Evolutionary conservation across 257 asterid species (phyloP), one percentile per base, ranked within the genome.

Genomic region (Cordia subcordata): DNA sequence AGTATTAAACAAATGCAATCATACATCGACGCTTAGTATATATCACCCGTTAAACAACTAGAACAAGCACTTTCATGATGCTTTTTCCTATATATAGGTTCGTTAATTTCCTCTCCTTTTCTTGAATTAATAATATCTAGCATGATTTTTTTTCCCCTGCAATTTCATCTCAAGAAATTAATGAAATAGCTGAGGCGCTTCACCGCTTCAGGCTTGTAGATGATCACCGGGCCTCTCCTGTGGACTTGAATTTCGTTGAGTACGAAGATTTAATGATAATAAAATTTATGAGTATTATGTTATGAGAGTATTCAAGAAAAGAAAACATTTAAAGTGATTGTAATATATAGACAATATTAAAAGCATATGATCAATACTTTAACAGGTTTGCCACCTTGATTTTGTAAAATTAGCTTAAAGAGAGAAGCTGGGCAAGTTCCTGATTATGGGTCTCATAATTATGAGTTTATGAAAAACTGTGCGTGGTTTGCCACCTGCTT

Each of bases 371-470:
- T 1, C 40, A 33, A 14, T 65, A 44, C 22, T 60, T 59, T 53
- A 37, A 15, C 19, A 45, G 39, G 38, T 66, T 55, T 40, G 62
- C 54, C 65, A 56, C 62, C 53, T 61, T 61, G 69, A 60, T 62
- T 51, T 51, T 73, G 67, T 60, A 23, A 59, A 63, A 68, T 51
- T 33, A 56, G 37, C 15, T 23, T 40, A 46, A 57, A 27, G n/a
- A 19, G 53, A 38, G 18, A 54, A 35, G 50, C 40, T 22, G 45
- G 55, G 35, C 15, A 18, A 37, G 63, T 61, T 65, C 44, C 77
- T 62, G 65, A 70, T 51, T 55, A 70, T 67, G 74, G 77, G 61
- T 40, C 74, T 65, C 63, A 71, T n/a, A n/a, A n/a, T 63, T 42
- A 71, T 60, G 72, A 59, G 57, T 57, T n/a, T 56, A 53, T 60